Evolutionary conservation across 495 filamentous ascomycete genomes (phyloP), one percentile per base, ranked within the genome.

Genomic region (Daldinia bambusicola): DNA sequence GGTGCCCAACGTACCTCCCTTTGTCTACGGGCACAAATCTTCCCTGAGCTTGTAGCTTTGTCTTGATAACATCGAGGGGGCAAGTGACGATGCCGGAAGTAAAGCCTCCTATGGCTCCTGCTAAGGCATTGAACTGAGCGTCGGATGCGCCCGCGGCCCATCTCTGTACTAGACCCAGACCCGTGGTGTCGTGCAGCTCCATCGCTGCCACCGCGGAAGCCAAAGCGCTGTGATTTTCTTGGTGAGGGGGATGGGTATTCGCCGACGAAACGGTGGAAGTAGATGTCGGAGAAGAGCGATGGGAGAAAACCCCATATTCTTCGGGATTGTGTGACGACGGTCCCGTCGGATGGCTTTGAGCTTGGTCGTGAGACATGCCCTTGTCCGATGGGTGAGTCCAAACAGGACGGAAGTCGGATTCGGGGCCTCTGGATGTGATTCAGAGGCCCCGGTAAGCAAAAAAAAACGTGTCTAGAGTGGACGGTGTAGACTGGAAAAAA

Each of bases 41-140:
- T 63, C 94, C 94, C 77, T 98, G 96, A 36, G 95, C 96, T 79
- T 99, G 95, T 57, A 99, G 80, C 78, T 97, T 98, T 51, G 95
- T 99, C 82, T 99, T 99, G 76, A 99, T 98, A 57, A 99, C 95
- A 84, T 99, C 95, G 60, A 99, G 88, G 18, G 95, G 95, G 76
- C 95, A 99, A 48, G 95, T 98, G 69, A 98, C 93, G 43, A 98
- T 87, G 7, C 95, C 95, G 4, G 94, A 97, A 5, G 91, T 92
- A 67, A 97, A 91, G 60, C 95, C 95, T 56, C 94, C 95, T 40
- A 90, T 84, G 9, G 93, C 96, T 50, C 95, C 95, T 40, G 93
- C 89, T 45, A 98, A 83, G 50, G 92, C 84, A 68, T 87, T 83
- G 73, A 89, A 84, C 56, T 82, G 82, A 16, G 83, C 80, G 53